These are phyloP conservation scores for Talaromyces sp. DNA, from an alignment of 2,329 filamentous ascomycete genomes.

Conservation along the genomic window DNA sequence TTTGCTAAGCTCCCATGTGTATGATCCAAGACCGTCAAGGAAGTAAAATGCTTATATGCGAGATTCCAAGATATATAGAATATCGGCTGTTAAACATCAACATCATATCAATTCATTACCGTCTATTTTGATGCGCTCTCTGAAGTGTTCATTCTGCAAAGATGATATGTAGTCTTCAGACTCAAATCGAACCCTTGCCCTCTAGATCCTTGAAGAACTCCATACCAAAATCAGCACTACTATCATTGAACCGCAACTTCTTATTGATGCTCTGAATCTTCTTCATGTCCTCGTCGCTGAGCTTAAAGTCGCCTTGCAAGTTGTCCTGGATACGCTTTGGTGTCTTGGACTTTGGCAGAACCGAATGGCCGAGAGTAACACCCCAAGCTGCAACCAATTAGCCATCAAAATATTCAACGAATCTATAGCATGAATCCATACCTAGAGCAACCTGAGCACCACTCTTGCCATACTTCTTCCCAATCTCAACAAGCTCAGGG, in stretches of 20 bases:
- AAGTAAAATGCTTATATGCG: background rate
- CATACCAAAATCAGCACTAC: constrained; percentile 56
- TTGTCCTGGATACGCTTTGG: constrained; percentile 45
- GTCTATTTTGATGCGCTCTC: background rate
- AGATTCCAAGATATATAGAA: background rate
- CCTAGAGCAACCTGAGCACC: constrained; percentile 53
- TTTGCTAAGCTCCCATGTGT: background rate
- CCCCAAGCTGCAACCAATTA: constrained; percentile 49
- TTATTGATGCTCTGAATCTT: constrained; percentile 58
- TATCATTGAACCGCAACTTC: constrained; percentile 63
- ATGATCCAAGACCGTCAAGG: background rate
- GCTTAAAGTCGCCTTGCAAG: constrained; percentile 56
- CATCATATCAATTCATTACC: background rate
- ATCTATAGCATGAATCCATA: constrained; percentile 24
- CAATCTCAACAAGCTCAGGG: constrained; percentile 50
- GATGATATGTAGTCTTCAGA: background rate
- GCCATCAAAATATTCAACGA: background rate
- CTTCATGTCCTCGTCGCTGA: constrained; percentile 57
- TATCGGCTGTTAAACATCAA: background rate
- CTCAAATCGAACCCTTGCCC: constrained; percentile 42
- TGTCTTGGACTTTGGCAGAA: constrained; percentile 56
- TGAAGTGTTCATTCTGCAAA: background rate
- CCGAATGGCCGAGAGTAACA: constrained; percentile 51
- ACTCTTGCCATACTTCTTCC: constrained; percentile 53
- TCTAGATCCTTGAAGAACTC: constrained; percentile 61